These are phyloP conservation scores for rapeseed (Brassica napus) DNA, from an alignment of 345 rosid species.

Conservation along the genomic window DNA sequence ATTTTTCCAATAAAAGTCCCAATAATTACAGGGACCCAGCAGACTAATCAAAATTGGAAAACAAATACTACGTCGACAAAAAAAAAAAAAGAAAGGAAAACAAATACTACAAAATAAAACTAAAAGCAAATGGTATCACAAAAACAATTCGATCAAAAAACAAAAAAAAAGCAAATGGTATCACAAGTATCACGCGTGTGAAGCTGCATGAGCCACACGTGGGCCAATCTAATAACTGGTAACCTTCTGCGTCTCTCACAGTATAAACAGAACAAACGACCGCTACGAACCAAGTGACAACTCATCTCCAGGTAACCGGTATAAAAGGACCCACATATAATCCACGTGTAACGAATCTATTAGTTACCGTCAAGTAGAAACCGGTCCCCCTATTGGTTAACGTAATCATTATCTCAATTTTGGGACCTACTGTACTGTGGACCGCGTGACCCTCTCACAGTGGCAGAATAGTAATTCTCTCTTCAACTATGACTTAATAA, in stretches of 20 bases:
- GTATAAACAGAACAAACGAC: constrained; percentile 21
- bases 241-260: constrained; percentile 22
- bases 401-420: constrained; percentile 18
- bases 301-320: constrained; percentile 37
- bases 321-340: not conserved
- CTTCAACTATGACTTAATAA: not conserved
- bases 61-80: not conserved
- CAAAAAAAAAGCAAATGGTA: constrained; percentile 15
- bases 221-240: constrained; percentile 41
- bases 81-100: not conserved
- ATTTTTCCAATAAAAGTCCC: constrained; percentile 22
- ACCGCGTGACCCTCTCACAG: constrained; percentile 34
- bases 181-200: constrained; percentile 47
- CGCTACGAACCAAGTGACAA: constrained; percentile 16
- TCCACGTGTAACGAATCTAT: not conserved
- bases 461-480: constrained; percentile 14
- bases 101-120: not conserved
- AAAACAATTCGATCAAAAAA: not conserved
- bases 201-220: constrained; percentile 39
- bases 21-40: constrained; percentile 24
- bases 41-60: not conserved
- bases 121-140: not conserved
- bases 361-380: not conserved
- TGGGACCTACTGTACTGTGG: constrained; percentile 28
- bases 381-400: constrained; percentile 23